These are phyloP conservation scores for Endocalyx cinctus DNA, from an alignment of 2,329 filamentous ascomycete genomes.

Conservation along the genomic window DNA sequence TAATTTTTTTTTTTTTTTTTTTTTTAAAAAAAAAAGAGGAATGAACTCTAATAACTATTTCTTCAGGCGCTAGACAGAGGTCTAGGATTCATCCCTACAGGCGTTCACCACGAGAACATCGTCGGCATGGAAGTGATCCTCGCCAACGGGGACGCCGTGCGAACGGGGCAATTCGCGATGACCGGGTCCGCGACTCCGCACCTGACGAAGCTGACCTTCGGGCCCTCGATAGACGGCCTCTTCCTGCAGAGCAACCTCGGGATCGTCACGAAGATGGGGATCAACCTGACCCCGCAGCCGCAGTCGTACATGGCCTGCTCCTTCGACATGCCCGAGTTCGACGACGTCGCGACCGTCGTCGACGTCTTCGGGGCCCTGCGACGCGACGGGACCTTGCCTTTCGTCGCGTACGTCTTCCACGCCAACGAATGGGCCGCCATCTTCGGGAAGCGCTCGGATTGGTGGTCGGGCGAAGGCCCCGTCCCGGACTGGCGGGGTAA, in stretches of 20 bases:
- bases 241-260: slow-evolving; percentile 51
- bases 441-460: slow-evolving; percentile 36
- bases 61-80: slow-evolving; percentile 39
- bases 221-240: slow-evolving; percentile 40
- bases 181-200: slow-evolving; percentile 34
- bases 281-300: slow-evolving; percentile 36
- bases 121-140: slow-evolving; percentile 41
- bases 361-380: slow-evolving; percentile 40
- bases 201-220: slow-evolving; percentile 34
- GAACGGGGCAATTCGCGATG: slow-evolving; percentile 40
- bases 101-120: slow-evolving; percentile 40
- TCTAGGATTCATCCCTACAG: slow-evolving; percentile 30
- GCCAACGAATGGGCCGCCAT: slow-evolving; percentile 42
- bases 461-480: slow-evolving; percentile 37
- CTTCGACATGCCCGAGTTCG: slow-evolving; percentile 40
- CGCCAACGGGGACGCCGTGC: slow-evolving; percentile 36
- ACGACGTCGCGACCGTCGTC: slow-evolving; percentile 39
- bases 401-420: slow-evolving; percentile 40
- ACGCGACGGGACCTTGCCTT: slow-evolving; percentile 37
- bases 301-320: slow-evolving; percentile 42
- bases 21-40: slow-evolving; percentile 1
- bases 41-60: slow-evolving; percentile 6
- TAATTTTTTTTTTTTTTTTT: slow-evolving; percentile 20
- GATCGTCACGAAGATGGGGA: slow-evolving; percentile 51
- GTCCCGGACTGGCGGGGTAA: slow-evolving; percentile 41